Evolutionary conservation across 2,329 filamentous ascomycete species (phyloP).

Genomic region (Sordariomycetes sp.): DNA sequence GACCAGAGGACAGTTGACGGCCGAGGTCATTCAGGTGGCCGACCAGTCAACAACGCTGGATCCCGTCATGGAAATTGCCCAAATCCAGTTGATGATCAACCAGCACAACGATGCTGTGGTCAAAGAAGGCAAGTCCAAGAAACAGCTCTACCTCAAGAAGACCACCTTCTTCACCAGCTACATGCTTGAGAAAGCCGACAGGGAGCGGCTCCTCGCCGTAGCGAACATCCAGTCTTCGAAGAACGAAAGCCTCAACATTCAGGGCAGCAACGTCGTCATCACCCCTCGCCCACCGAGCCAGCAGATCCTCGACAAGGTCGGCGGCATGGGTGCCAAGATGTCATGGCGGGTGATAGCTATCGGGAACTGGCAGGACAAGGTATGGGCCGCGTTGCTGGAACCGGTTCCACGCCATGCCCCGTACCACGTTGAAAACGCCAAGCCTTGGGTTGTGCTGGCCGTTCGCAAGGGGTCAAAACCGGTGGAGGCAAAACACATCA

Average conservation of each 20-base stretch:
- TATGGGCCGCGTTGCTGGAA: conserved; percentile 79
- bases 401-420: conserved; percentile 59
- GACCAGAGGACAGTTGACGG: conserved; percentile 55
- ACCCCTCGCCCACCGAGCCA: conserved; percentile 65
- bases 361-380: conserved; percentile 64
- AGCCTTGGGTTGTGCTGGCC: conserved; percentile 75
- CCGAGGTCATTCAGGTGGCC: conserved; percentile 79
- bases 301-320: conserved; percentile 70
- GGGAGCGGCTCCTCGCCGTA: conserved; percentile 62
- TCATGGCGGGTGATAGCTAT: conserved; percentile 76
- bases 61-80: conserved; percentile 68
- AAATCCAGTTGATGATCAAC: conserved; percentile 85
- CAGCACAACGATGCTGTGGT: conserved; percentile 59
- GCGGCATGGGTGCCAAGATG: conserved; percentile 76
- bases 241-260: conserved; percentile 48
- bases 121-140: conserved; percentile 19
- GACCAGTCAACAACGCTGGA: conserved; percentile 68
- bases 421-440: conserved; percentile 71
- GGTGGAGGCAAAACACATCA: conserved; percentile 72
- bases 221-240: conserved; percentile 43
- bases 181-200: conserved; percentile 65
- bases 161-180: conserved; percentile 91
- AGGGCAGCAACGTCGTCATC: conserved; percentile 89
- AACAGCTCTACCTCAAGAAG: conserved; percentile 66
- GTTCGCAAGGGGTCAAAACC: conserved; percentile 67